These are phyloP conservation scores for Amborella trichopoda DNA, from an alignment of 164 flowering plant genomes.

Conservation along the genomic window DNA sequence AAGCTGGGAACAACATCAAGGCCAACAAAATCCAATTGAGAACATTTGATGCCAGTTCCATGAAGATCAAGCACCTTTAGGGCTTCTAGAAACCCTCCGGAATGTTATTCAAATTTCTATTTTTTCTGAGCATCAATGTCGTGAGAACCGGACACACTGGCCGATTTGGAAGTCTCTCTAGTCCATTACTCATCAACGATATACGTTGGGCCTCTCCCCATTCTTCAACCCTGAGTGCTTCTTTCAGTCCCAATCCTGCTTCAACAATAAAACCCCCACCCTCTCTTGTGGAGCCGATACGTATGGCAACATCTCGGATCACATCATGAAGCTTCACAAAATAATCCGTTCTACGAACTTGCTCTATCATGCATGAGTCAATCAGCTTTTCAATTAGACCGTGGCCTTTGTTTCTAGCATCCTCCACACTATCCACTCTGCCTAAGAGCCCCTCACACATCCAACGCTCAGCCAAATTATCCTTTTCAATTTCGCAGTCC, in stretches of 20 bases:
- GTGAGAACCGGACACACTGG: constrained; percentile 7
- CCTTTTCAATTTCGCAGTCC: not conserved
- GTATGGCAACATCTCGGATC: constrained; percentile 3
- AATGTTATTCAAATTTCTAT: not conserved
- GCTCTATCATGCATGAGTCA: constrained; percentile 5
- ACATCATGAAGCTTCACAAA: constrained; percentile 8
- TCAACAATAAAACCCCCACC: not conserved
- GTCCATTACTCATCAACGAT: not conserved
- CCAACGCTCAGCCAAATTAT: not conserved
- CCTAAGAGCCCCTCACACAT: constrained; percentile 2
- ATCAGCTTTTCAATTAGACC: constrained; percentile 1
- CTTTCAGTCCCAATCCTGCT: not conserved
- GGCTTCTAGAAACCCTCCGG: not conserved
- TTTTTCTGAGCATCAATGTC: constrained; percentile 6
- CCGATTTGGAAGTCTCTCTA: not conserved
- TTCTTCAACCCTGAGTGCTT: constrained; percentile 1
- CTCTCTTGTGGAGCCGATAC: not conserved
- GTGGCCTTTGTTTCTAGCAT: constrained; percentile 3
- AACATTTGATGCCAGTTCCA: not conserved
- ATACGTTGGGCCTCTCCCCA: constrained; percentile 5
- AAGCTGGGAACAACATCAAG: no score
- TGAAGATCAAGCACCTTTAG: not conserved
- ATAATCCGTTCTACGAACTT: no score
- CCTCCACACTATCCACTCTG: not conserved
- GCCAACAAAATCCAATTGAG: no score